These are phyloP conservation scores for Parmelia sp. DNA, from an alignment of 495 filamentous ascomycete genomes.

Conservation along the genomic window DNA sequence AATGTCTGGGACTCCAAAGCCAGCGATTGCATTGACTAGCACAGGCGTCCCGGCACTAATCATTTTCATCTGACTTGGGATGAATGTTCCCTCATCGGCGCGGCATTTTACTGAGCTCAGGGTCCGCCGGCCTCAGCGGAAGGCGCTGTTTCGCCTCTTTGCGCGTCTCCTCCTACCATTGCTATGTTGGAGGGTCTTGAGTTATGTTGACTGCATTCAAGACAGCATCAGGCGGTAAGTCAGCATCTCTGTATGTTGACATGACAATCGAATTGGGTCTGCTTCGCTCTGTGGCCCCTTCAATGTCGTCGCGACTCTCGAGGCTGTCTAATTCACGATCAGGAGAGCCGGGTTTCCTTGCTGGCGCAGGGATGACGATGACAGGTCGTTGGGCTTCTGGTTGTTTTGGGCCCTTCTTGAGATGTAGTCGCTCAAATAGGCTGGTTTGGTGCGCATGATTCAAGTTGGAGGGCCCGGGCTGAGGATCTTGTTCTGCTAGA, in stretches of 20 bases:
- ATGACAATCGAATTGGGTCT: slow-evolving; percentile 1
- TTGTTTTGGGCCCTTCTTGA: slow-evolving; percentile 26
- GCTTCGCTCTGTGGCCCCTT: neutral
- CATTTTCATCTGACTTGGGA: neutral
- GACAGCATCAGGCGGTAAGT: slow-evolving; percentile 19
- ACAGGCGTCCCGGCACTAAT: neutral
- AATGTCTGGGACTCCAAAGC: neutral
- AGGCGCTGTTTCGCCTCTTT: too few relatives aligned
- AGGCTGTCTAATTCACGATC: slow-evolving; percentile 1
- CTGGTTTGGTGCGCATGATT: neutral
- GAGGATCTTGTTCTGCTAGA: slow-evolving; percentile 13
- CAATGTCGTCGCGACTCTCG: neutral
- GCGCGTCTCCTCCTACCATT: too few relatives aligned
- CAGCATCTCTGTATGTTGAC: slow-evolving; percentile 4
- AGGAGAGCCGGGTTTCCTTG: slow-evolving; percentile 29
- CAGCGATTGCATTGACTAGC: neutral
- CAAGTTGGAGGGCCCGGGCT: neutral
- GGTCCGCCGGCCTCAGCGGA: neutral
- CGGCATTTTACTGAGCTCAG: neutral
- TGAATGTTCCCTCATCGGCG: neutral
- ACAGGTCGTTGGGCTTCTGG: slow-evolving; percentile 45
- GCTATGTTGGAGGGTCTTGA: slow-evolving; percentile 7
- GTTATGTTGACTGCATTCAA: slow-evolving; percentile 17
- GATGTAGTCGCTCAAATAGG: slow-evolving; percentile 29
- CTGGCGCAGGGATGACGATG: slow-evolving; percentile 63